Percentiles rank a stretch among this genome's conserved stretches.
Conservation (phyloP, 1,284 basidiomycete species). For the Irpex rosettiformis region DNA sequence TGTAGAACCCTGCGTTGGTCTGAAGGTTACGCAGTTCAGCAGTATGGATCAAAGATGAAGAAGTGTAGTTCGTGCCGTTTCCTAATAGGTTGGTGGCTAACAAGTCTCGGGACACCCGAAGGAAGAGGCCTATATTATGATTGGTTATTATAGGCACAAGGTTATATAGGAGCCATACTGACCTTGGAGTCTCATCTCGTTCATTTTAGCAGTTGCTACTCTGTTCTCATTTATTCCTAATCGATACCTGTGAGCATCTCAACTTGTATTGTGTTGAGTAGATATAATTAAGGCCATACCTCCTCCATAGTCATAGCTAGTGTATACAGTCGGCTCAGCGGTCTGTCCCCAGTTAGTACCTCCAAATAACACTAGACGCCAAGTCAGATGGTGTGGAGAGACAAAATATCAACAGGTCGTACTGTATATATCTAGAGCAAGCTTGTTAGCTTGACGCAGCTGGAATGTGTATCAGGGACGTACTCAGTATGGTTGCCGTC, state of each 20-base stretch:
- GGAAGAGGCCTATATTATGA: slow-evolving; percentile 37
- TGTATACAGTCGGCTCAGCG: slow-evolving; percentile 42
- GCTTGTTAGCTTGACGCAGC: neutral
- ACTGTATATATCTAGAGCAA: slow-evolving; percentile 41
- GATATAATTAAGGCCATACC: slow-evolving; percentile 23
- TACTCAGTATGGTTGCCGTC: slow-evolving; percentile 46
- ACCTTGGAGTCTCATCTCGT: slow-evolving; percentile 53
- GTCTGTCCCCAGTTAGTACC: slow-evolving; percentile 52
- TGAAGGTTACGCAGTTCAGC: slow-evolving; percentile 43
- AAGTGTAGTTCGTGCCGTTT: slow-evolving; percentile 46
- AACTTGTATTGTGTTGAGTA: neutral
- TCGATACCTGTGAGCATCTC: neutral
- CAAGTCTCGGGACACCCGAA: slow-evolving; percentile 45
- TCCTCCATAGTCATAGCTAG: slow-evolving; percentile 49
- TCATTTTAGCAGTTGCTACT: slow-evolving; percentile 46
- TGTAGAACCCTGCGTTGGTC: slow-evolving; percentile 48
- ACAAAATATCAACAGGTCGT: slow-evolving; percentile 11
- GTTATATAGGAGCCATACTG: slow-evolving; percentile 14
- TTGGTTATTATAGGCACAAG: neutral
- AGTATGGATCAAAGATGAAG: slow-evolving; percentile 41
- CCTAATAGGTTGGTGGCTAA: slow-evolving; percentile 36
- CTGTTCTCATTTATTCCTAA: slow-evolving; percentile 50
- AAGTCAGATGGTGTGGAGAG: neutral
- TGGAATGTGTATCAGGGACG: slow-evolving; percentile 13
- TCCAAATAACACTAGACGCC: slow-evolving; percentile 41